phyloP scores from a whole-genome alignment of 768 basidiomycete species.

The Rhodotorula sphaerocarpa region DNA sequence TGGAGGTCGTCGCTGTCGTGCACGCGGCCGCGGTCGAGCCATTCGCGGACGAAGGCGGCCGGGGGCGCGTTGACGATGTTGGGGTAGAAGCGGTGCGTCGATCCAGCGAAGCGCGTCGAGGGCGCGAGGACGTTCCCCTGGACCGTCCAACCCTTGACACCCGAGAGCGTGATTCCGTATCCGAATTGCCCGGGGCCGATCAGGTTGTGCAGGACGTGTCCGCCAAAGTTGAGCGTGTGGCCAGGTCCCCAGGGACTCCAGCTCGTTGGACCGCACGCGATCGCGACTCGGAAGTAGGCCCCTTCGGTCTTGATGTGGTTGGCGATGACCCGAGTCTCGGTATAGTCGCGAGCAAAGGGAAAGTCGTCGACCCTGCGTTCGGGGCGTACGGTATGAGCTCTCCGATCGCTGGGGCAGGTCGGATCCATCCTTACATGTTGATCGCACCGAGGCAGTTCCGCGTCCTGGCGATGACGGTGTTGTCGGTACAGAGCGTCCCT shows the following conservation, averaged over 20 bases:
- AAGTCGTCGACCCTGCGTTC: slow-evolving; percentile 43
- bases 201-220: slow-evolving; percentile 43
- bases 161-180: slow-evolving; percentile 46
- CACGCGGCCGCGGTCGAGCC: slow-evolving; percentile 23
- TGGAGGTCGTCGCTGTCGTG: slow-evolving; percentile 30
- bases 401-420: neutral
- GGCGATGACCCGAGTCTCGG: slow-evolving; percentile 41
- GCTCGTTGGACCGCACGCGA: slow-evolving; percentile 44
- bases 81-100: slow-evolving; percentile 26
- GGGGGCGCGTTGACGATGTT: slow-evolving; percentile 32
- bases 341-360: slow-evolving; percentile 46
- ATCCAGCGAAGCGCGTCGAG: slow-evolving; percentile 31
- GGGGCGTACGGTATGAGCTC: neutral
- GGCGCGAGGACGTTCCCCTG: slow-evolving; percentile 41
- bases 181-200: slow-evolving; percentile 46
- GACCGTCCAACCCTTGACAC: slow-evolving; percentile 43
- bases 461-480: slow-evolving; percentile 43
- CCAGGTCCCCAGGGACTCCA: slow-evolving; percentile 38
- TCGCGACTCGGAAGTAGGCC: slow-evolving; percentile 45
- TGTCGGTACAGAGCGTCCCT: slow-evolving; percentile 43
- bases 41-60: slow-evolving; percentile 34
- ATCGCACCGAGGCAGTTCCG: slow-evolving; percentile 46
- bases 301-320: slow-evolving; percentile 45
- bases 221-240: slow-evolving; percentile 40
- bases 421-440: slow-evolving; percentile 24